Conservation (phyloP, 2,329 filamentous ascomycete genomes). For the Lachnellula hyalina region DNA sequence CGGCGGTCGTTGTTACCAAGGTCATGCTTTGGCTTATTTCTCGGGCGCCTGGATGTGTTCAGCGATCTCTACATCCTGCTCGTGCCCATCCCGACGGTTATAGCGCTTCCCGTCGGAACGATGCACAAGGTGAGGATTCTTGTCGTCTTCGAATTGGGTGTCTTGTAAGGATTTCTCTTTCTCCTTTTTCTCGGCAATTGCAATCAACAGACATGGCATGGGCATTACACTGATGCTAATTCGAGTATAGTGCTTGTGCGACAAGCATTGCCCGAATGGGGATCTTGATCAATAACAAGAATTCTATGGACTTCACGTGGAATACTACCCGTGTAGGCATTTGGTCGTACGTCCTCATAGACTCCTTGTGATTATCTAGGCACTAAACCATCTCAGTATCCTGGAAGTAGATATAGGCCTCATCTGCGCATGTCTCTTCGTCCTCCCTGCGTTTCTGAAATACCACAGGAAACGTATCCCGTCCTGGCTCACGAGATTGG, state of each 20-base stretch:
- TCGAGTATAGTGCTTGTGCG: neutral
- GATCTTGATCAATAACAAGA: neutral
- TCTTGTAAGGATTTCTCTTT: neutral
- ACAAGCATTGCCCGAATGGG: neutral
- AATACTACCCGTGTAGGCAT: neutral
- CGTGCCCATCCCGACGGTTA: neutral
- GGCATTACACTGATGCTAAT: neutral
- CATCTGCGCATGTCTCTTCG: slow-evolving; percentile 2
- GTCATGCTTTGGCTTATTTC: neutral
- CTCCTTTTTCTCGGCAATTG: no score
- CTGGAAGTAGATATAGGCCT: slow-evolving; percentile 1
- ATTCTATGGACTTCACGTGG: slow-evolving; percentile 1
- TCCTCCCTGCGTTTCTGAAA: slow-evolving; percentile 2
- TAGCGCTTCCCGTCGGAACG: neutral
- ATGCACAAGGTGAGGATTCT: neutral
- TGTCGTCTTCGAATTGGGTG: neutral
- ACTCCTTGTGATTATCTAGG: neutral
- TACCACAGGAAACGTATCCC: neutral
- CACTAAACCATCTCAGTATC: neutral
- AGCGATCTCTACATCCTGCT: slow-evolving; percentile 1
- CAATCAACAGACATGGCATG: no score
- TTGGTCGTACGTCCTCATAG: neutral
- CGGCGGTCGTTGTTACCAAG: neutral
- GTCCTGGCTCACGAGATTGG: neutral
- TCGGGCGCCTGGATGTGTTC: neutral